Conservation (phyloP, 73 alveolate genomes). For the Paramecium sexaurelia region DNA sequence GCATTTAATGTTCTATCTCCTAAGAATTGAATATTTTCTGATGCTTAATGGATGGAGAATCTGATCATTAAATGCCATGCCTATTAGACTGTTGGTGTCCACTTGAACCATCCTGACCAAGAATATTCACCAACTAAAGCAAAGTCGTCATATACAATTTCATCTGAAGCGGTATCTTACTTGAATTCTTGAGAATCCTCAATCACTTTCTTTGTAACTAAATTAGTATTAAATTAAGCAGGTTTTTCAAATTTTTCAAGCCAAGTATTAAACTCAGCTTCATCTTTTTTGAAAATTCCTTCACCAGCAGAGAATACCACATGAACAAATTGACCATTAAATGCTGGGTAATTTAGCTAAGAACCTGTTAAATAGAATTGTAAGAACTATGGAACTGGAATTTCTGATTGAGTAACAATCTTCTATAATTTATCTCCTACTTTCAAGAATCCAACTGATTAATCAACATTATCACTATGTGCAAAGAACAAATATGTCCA, state of each 20-base stretch:
- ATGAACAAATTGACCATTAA: constrained; percentile 43
- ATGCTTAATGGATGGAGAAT: background rate
- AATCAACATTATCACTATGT: background rate
- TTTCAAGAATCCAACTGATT: background rate
- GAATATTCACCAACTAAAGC: constrained; percentile 34
- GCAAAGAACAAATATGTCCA: constrained; percentile 53
- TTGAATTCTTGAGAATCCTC: background rate
- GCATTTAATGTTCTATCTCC: constrained; percentile 55
- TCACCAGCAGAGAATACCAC: background rate
- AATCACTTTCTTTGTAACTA: background rate
- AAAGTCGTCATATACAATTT: background rate
- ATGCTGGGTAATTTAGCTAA: constrained; percentile 22
- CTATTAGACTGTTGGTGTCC: constrained; percentile 41
- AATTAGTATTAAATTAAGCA: constrained; percentile 2
- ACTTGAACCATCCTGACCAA: constrained; percentile 60
- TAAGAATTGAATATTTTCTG: constrained; percentile 8
- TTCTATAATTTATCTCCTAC: constrained; percentile 13
- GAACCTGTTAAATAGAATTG: constrained; percentile 46
- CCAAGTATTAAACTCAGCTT: background rate
- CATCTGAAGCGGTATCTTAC: background rate
- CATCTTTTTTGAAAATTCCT: constrained; percentile 9
- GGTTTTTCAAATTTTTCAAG: background rate
- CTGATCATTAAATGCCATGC: constrained; percentile 56
- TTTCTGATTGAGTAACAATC: background rate
- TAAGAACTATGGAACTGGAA: constrained; percentile 41